A percentile compares a stretch with the other conserved stretches of the same genome.
Conservation (phyloP, 2,329 filamentous ascomycete genomes). For the Niveomyces coronatus region DNA sequence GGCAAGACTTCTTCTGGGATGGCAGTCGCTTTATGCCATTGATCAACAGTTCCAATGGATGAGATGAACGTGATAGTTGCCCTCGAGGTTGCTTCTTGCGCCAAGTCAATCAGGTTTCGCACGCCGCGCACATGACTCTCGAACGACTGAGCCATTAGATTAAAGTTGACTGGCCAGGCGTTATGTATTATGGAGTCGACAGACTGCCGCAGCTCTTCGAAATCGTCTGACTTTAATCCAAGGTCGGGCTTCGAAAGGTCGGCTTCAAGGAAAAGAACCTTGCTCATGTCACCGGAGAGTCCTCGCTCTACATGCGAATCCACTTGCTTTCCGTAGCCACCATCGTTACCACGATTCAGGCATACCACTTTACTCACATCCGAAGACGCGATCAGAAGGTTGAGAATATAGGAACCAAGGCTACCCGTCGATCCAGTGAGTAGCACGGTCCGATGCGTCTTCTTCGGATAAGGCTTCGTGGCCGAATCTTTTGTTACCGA, state of each 20-base stretch:
- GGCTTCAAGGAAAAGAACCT: constrained; percentile 36
- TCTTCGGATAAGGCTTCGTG: constrained; percentile 1
- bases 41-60: constrained; percentile 27
- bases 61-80: constrained; percentile 34
- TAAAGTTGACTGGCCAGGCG: constrained; percentile 41
- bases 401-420: constrained; percentile 63
- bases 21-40: constrained; percentile 20
- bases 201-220: constrained; percentile 26
- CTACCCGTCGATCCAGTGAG: constrained; percentile 85
- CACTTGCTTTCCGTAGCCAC: constrained; percentile 27
- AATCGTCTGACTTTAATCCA: constrained; percentile 30
- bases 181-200: constrained; percentile 42
- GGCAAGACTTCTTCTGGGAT: constrained; percentile 29
- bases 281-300: constrained; percentile 24
- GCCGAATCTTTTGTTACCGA: background rate
- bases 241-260: constrained; percentile 37
- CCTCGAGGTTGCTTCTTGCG: constrained; percentile 21
- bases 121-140: constrained; percentile 39
- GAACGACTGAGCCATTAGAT: constrained; percentile 37
- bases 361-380: constrained; percentile 14
- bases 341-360: constrained; percentile 26
- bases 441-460: constrained; percentile 51
- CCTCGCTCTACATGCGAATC: constrained; percentile 27
- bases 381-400: constrained; percentile 18
- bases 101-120: constrained; percentile 36